A percentile compares a stretch with the other conserved stretches of the same genome.
Evolutionary conservation across 192 early-diverging fungal species (phyloP).

Genomic region (Phycomyces blakesleeanus): DNA sequence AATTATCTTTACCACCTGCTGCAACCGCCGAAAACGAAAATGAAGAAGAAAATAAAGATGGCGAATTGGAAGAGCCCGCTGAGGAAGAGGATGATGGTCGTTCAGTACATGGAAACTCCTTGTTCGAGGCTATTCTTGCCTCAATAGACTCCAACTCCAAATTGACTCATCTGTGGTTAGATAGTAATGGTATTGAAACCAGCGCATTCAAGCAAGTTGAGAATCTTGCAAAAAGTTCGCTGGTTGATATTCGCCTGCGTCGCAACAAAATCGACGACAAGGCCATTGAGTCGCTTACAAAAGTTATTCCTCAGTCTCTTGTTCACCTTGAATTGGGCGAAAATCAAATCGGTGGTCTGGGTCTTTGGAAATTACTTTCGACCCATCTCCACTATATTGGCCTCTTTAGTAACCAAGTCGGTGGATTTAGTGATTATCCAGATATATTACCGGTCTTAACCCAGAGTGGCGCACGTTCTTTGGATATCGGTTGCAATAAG

Average conservation of each 20-base stretch:
- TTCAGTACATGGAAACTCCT: conserved; percentile 32
- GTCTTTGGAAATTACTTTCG: conserved; percentile 37
- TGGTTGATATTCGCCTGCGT: conserved; percentile 38
- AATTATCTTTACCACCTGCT: conserved; percentile 28
- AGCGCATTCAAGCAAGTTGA: conserved; percentile 21
- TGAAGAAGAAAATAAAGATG: conserved; percentile 19
- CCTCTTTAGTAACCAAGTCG: conserved; percentile 41
- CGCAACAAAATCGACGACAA: conserved; percentile 42
- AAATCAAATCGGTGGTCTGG: conserved; percentile 36
- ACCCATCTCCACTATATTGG: conserved; percentile 38
- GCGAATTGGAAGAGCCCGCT: conserved; percentile 11
- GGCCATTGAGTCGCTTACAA: conserved; percentile 5
- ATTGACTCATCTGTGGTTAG: conserved; percentile 39
- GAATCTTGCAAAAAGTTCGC: conserved; percentile 21
- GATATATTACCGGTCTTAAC: conserved; percentile 16
- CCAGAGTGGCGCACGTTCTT: conserved; percentile 15
- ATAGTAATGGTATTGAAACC: conserved; percentile 40
- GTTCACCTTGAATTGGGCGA: conserved; percentile 40
- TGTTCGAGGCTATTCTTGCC: conserved; percentile 27
- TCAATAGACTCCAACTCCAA: conserved; percentile 24
- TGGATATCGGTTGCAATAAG: conserved; percentile 50
- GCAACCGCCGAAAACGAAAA: conserved; percentile 24
- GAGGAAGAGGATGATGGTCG: conserved; percentile 23
- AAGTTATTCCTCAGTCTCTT: neutral
- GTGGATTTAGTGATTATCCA: conserved; percentile 27